phyloP scores from a whole-genome alignment of 2,329 filamentous ascomycete species.

The Fusarium redolens region DNA sequence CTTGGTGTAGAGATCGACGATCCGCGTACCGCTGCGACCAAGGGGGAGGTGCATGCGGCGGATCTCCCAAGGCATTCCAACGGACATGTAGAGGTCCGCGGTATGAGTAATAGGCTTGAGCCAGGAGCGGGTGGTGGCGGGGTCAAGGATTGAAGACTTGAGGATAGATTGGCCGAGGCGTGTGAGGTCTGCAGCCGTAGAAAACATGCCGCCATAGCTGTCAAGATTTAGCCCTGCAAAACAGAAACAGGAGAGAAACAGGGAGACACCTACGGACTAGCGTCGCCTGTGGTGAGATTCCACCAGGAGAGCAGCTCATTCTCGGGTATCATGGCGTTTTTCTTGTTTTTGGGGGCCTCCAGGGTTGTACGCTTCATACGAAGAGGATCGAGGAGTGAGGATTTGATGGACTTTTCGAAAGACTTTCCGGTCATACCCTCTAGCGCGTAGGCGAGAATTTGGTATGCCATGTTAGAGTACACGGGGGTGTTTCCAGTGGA shows the following conservation, averaged over 20 bases:
- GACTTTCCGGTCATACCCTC: constrained; percentile 6
- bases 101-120: constrained; percentile 12
- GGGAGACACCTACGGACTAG: neutral
- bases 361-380: neutral
- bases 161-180: constrained; percentile 13
- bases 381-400: neutral
- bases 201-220: constrained; percentile 17
- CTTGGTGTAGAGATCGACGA: constrained; percentile 10
- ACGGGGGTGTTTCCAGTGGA: constrained; percentile 6
- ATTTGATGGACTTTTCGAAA: neutral
- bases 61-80: constrained; percentile 27
- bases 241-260: fast-evolving
- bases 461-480: constrained; percentile 12
- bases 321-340: constrained; percentile 4
- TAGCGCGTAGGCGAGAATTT: constrained; percentile 13
- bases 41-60: neutral
- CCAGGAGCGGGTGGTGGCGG: neutral
- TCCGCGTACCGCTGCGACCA: neutral
- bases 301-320: neutral
- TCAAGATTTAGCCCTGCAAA: neutral
- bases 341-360: neutral
- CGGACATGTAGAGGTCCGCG: neutral
- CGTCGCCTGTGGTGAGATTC: neutral
- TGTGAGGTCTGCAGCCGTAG: constrained; percentile 3
- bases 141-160: neutral